phyloP scores from a whole-genome alignment of 768 basidiomycete species.

The Cystofilobasidium macerans region DNA sequence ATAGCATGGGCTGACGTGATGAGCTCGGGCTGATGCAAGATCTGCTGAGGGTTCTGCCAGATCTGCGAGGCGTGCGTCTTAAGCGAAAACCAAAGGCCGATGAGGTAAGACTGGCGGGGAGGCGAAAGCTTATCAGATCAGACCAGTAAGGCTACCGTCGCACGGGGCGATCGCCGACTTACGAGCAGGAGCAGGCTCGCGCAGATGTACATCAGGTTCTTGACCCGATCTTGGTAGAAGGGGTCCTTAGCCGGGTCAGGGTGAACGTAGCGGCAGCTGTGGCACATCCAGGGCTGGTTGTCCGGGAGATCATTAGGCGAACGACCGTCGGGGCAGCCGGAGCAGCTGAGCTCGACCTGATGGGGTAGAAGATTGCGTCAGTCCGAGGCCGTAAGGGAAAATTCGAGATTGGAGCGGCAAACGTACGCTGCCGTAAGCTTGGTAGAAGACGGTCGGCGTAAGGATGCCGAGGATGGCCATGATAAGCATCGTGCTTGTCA shows the following conservation, averaged over 20 bases:
- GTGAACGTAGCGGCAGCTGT: slow-evolving; percentile 88
- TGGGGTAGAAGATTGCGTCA: background rate
- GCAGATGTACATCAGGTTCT: slow-evolving; percentile 91
- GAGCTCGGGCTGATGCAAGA: slow-evolving; percentile 18
- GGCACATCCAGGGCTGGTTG: slow-evolving; percentile 63
- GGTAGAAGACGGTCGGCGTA: slow-evolving; percentile 92
- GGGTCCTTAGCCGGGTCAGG: slow-evolving; percentile 85
- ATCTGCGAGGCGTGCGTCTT: slow-evolving; percentile 96
- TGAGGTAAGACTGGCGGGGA: slow-evolving; percentile 67
- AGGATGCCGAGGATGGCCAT: slow-evolving; percentile 98
- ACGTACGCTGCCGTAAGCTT: slow-evolving; percentile 89
- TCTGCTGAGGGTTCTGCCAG: slow-evolving; percentile 81
- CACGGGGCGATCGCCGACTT: slow-evolving; percentile 37
- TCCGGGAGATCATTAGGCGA: slow-evolving; percentile 47
- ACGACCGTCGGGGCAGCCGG: slow-evolving; percentile 44
- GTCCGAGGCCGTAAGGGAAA: background rate
- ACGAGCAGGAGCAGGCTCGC: slow-evolving; percentile 74
- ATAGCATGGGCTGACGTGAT: slow-evolving; percentile 20
- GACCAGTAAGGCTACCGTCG: background rate
- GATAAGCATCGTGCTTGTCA: slow-evolving; percentile 98
- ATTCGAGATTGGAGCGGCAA: slow-evolving; percentile 3
- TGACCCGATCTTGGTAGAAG: slow-evolving; percentile 92
- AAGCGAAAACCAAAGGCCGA: slow-evolving; percentile 97
- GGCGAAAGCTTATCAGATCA: too few relatives aligned
- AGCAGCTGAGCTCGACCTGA: slow-evolving; percentile 36